Conservation (phyloP, 768 basidiomycete species). For the Tubosaeta sp. region DNA sequence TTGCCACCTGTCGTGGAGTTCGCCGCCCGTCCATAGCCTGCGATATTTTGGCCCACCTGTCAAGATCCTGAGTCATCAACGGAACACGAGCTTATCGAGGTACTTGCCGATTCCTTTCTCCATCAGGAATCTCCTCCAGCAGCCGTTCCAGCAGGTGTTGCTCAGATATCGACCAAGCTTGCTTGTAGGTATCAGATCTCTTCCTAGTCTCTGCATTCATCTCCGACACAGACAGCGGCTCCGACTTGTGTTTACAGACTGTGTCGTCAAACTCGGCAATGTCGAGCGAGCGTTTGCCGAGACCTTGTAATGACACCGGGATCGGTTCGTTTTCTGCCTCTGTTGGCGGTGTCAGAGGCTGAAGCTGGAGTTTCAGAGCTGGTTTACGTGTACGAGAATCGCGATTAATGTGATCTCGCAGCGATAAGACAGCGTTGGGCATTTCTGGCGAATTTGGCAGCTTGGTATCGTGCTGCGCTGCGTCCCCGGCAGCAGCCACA, state of each 20-base stretch:
- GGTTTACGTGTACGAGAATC: conserved; percentile 29
- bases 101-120: conserved; percentile 67
- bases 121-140: conserved; percentile 71
- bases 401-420: conserved; percentile 7
- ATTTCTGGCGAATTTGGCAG: background rate
- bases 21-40: conserved; percentile 72
- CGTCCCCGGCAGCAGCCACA: background rate
- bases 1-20: conserved; percentile 83
- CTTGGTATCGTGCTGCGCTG: background rate
- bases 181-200: conserved; percentile 69
- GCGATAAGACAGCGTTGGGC: conserved; percentile 4
- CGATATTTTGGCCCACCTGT: conserved; percentile 79
- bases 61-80: conserved; percentile 5
- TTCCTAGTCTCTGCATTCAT: conserved; percentile 22
- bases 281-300: conserved; percentile 28
- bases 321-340: conserved; percentile 9
- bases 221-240: conserved; percentile 11
- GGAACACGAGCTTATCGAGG: background rate
- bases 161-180: conserved; percentile 71
- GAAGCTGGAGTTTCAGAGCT: conserved; percentile 28
- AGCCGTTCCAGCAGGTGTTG: conserved; percentile 74
- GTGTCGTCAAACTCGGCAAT: conserved; percentile 14
- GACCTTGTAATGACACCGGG: conserved; percentile 12
- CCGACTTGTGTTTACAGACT: conserved; percentile 13
- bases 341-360: conserved; percentile 5